These are phyloP conservation scores for Fusarium gaditjirri DNA, from an alignment of 2,329 filamentous ascomycete species.

Conservation along the genomic window DNA sequence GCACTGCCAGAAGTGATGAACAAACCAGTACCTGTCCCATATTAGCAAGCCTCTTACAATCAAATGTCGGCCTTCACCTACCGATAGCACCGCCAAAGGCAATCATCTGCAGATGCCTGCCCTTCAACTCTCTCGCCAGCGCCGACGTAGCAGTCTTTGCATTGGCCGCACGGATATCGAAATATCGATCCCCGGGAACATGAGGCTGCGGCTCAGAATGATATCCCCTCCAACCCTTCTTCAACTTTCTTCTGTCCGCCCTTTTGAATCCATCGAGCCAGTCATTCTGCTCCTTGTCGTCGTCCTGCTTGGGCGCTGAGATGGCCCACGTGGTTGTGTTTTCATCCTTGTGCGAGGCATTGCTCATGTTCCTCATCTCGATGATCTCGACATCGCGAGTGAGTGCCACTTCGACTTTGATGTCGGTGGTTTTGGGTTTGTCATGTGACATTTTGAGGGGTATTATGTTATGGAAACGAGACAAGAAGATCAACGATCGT, in stretches of 20 bases:
- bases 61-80: slow-evolving; percentile 43
- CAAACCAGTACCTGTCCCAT: slow-evolving; percentile 75
- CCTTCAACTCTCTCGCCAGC: slow-evolving; percentile 81
- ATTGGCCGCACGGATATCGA: slow-evolving; percentile 67
- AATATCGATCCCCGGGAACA: slow-evolving; percentile 56
- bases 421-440: slow-evolving; percentile 30
- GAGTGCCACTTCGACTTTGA: slow-evolving; percentile 33
- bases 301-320: slow-evolving; percentile 15
- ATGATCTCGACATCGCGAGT: slow-evolving; percentile 33
- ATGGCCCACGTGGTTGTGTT: slow-evolving; percentile 22
- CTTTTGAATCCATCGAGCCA: slow-evolving; percentile 41
- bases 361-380: slow-evolving; percentile 26
- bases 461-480: background rate
- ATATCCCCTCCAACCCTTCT: slow-evolving; percentile 39
- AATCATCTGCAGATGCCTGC: slow-evolving; percentile 95
- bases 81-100: slow-evolving; percentile 93
- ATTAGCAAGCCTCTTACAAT: background rate
- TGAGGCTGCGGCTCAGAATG: slow-evolving; percentile 26
- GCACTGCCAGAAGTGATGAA: slow-evolving; percentile 85
- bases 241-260: slow-evolving; percentile 32
- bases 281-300: slow-evolving; percentile 18
- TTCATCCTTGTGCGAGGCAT: slow-evolving; percentile 8
- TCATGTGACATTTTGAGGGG: slow-evolving; percentile 26
- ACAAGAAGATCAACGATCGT: no score
- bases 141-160: slow-evolving; percentile 81